A percentile compares a stretch with the other conserved stretches of the same genome.
These are phyloP conservation scores for Schoenoplectus tabernaemontani DNA, from an alignment of 202 grass and related monocot species.

Conservation along the genomic window DNA sequence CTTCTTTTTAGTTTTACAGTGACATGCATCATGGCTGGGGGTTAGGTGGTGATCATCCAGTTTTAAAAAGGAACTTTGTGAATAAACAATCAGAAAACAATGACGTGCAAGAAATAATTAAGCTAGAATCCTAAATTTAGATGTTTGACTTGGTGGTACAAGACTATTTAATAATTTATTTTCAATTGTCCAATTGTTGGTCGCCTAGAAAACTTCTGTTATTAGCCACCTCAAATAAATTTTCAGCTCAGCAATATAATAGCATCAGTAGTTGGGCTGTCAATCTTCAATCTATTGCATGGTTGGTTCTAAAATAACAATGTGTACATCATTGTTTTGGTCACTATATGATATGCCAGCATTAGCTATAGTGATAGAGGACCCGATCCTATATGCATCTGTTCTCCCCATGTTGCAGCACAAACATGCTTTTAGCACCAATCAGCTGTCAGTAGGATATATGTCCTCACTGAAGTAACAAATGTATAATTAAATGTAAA, in stretches of 20 bases:
- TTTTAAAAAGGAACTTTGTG: background rate
- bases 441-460: too few species aligned
- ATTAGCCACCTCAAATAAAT: background rate
- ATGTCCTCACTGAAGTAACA: background rate
- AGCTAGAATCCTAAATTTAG: background rate
- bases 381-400: background rate
- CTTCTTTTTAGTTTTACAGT: background rate
- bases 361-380: background rate
- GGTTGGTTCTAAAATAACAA: background rate
- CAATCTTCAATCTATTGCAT: background rate
- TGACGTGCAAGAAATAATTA: background rate
- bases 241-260: constrained; percentile 8
- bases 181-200: background rate
- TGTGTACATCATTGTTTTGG: background rate
- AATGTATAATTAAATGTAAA: background rate
- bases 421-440: background rate
- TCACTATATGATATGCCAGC: background rate
- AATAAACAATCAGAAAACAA: background rate
- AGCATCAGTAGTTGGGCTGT: background rate
- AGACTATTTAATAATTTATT: background rate
- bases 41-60: background rate
- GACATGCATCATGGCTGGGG: background rate
- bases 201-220: constrained; percentile 3
- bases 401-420: background rate
- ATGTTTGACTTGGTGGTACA: background rate